phyloP scores from a whole-genome alignment of 83 land plant genomes.

The Diphasiastrum complanatum region DNA sequence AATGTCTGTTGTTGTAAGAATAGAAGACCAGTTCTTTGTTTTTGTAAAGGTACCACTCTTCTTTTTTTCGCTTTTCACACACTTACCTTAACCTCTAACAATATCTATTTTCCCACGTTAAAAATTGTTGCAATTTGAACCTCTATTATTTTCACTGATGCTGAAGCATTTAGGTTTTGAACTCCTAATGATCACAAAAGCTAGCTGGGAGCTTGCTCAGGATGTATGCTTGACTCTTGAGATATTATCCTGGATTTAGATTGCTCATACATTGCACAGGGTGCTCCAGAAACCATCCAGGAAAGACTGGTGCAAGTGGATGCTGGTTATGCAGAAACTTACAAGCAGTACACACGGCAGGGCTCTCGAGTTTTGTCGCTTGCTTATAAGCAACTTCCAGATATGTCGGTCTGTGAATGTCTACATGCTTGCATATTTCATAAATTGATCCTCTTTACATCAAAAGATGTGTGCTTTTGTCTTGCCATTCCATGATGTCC shows the following conservation, averaged over 20 bases:
- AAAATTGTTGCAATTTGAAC: constrained; percentile 1
- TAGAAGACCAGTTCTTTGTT: constrained; percentile 75
- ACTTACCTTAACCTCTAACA: too few relatives aligned
- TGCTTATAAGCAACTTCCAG: constrained; percentile 86
- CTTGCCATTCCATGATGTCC: neutral
- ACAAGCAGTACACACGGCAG: constrained; percentile 89
- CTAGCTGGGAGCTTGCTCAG: constrained; percentile 1
- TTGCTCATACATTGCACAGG: constrained; percentile 36
- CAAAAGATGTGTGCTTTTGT: neutral
- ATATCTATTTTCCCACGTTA: too few relatives aligned
- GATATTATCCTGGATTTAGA: neutral
- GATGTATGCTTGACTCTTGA: neutral
- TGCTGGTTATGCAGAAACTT: constrained; percentile 57
- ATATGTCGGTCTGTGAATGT: constrained; percentile 67
- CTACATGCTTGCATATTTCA: neutral
- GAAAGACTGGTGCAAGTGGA: constrained; percentile 60
- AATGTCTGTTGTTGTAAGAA: constrained; percentile 85
- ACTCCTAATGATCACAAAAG: too few relatives aligned
- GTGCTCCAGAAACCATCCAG: constrained; percentile 97
- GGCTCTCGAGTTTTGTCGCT: constrained; percentile 91
- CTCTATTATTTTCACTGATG: constrained; percentile 3
- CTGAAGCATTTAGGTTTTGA: neutral
- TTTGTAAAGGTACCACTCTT: constrained; percentile 74
- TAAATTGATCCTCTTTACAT: neutral
- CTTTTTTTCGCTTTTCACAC: too few relatives aligned